phyloP scores from a whole-genome alignment of 2,329 filamentous ascomycete genomes.

The Hymenoscyphus scutula region DNA sequence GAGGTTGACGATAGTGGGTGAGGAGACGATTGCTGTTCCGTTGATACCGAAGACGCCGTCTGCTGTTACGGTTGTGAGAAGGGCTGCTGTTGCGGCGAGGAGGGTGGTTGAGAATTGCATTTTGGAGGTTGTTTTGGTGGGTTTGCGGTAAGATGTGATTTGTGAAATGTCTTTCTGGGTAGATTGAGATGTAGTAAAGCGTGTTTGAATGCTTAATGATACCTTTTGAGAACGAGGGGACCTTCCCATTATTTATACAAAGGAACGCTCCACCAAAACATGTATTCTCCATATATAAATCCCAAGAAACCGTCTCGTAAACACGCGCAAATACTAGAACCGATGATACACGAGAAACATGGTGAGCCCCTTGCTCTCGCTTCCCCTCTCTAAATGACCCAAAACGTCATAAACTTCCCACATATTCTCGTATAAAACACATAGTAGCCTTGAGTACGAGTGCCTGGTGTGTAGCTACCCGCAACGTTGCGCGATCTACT shows the following conservation, averaged over 20 bases:
- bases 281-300: neutral
- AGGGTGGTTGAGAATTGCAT: constrained; percentile 20
- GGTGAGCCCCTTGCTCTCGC: neutral
- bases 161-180: neutral
- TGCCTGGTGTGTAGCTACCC: neutral
- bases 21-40: constrained; percentile 4
- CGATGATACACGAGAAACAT: neutral
- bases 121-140: constrained; percentile 4
- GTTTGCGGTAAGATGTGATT: neutral
- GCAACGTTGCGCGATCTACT: constrained; percentile 3
- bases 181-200: neutral
- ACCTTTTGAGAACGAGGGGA: neutral
- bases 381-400: neutral
- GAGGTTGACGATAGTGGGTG: constrained; percentile 12
- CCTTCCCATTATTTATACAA: neutral
- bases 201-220: neutral
- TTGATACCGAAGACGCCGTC: constrained; percentile 20
- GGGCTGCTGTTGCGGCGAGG: constrained; percentile 13
- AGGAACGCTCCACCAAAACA: neutral
- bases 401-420: neutral
- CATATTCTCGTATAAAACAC: neutral
- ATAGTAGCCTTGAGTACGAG: neutral
- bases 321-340: neutral
- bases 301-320: neutral
- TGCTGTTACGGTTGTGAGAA: constrained; percentile 10